Percentiles rank a stretch among this genome's conserved stretches.
Conservation (phyloP, 2,329 filamentous ascomycete species). For the Tympanopsis confertula region DNA sequence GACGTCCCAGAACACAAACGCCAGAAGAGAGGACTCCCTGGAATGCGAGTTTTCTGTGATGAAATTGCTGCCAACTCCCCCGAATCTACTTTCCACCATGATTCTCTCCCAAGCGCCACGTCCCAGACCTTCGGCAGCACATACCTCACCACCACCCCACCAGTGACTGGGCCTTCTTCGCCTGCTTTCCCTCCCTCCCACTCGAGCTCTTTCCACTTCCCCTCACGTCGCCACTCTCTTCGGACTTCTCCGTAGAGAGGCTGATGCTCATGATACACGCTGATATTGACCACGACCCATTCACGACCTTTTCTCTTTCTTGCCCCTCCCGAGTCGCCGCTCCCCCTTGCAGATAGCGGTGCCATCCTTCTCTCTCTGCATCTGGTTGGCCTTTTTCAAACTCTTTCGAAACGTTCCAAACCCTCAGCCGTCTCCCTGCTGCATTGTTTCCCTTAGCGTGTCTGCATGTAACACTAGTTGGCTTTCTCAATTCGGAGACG, state of each 20-base stretch:
- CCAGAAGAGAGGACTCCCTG: constrained; percentile 19
- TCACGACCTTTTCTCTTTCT: too few species aligned
- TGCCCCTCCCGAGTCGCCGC: too few species aligned
- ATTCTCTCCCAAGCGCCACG: constrained; percentile 10
- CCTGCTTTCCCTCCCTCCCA: constrained; percentile 15
- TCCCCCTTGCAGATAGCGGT: too few species aligned
- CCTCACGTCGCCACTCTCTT: not conserved
- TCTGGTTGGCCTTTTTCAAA: too few species aligned
- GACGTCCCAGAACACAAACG: constrained; percentile 13
- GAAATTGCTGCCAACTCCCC: constrained; percentile 15
- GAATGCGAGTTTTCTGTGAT: constrained; percentile 20
- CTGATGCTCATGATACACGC: too few species aligned
- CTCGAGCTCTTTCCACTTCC: not conserved
- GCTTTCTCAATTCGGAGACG: too few species aligned
- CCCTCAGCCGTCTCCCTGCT: too few species aligned
- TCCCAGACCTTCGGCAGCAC: constrained; percentile 15
- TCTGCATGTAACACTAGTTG: too few species aligned
- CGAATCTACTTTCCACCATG: constrained; percentile 7
- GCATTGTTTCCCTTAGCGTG: too few species aligned
- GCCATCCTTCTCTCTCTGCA: too few species aligned
- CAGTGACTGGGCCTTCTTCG: constrained; percentile 19
- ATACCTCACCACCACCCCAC: constrained; percentile 17
- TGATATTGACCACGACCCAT: too few species aligned
- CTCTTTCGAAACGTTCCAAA: too few species aligned
- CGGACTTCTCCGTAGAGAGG: not conserved